Base-by-base conservation (phyloP, 495 filamentous ascomycete species). In the Amniculicola lignicola region DNA sequence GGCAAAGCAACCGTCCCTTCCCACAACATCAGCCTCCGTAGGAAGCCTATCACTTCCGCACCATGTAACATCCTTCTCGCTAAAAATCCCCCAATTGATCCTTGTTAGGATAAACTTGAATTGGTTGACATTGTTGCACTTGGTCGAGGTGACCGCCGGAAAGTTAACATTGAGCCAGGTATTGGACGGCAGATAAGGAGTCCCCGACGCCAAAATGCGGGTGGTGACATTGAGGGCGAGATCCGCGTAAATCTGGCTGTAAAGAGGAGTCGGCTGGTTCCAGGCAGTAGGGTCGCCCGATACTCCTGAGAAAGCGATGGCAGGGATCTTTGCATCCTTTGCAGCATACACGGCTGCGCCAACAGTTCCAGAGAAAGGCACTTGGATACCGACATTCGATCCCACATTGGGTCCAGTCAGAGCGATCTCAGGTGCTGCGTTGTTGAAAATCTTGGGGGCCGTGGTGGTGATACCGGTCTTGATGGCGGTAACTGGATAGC, bases 151-250 rank as follows among this genome's bases (percentile, higher is more conserved):
- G 11, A 82, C 75, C 10, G 69, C 67, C 2, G 78, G 77, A 62
- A 82, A 86, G 66, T 88, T 87, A 46, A 87, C 82, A 53, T 86
- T 87, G 40, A 88, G 73, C 75, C 75, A 88, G 11, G 78, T 72
- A 39, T 77, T 70, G 0, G 67, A 51, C 0, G 83, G 82, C 0
- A 86, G 72, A 48, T 83, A 86, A 0, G 84, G 84, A 10, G 66
- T 70, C n/a, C 81, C 81, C 7, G 78, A 71, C 7, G 62, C 70
- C 1, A 83, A 43, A 6, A 86, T 49, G 0, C 69, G 68, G 16
- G 82, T 68, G 6, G 78, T 81, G 2, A 88, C 51, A 28, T 77
- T 80, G 14, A 75, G 70, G 4, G 84, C 75, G 2, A 86, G 71
- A 42, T 83, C 73, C 1, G 82, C 82, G 57, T 87, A 86, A 9